Evolutionary conservation across 2,329 filamentous ascomycete genomes (phyloP).

Genomic region (Amauroascus niger): DNA sequence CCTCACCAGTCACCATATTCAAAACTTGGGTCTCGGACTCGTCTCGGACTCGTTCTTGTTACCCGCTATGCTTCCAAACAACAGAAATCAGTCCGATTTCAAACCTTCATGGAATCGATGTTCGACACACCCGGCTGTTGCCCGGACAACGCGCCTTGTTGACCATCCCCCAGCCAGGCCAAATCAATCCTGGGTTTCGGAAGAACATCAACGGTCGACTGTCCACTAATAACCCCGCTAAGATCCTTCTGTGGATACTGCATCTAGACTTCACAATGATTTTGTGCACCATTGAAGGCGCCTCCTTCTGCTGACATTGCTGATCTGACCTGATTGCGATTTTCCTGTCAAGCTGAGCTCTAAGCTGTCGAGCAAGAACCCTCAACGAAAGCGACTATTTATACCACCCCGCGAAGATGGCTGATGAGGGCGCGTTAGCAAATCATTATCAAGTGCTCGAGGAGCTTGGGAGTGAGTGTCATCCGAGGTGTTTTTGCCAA

Average conservation of each 20-base stretch:
- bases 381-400: neutral
- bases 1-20: no score
- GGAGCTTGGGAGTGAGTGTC: constrained; percentile 77
- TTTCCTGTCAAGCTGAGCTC: neutral
- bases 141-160: constrained; percentile 16
- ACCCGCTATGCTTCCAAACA: no score
- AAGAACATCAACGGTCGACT: neutral
- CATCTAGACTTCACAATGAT: constrained; percentile 6
- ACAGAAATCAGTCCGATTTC: no score
- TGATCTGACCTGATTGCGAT: neutral
- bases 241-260: neutral
- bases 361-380: neutral
- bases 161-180: neutral
- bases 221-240: constrained; percentile 5
- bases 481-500: constrained; percentile 5
- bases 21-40: no score
- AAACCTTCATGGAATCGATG: constrained; percentile 5
- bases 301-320: constrained; percentile 1
- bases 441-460: constrained; percentile 89
- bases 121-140: constrained; percentile 16
- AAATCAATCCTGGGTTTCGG: neutral
- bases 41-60: no score
- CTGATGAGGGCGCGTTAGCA: constrained; percentile 52
- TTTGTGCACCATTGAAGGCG: neutral
- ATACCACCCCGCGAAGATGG: constrained; percentile 25